Conservation (phyloP, 176 grass and related monocot genomes). For the Bothriochloa decipiens region DNA sequence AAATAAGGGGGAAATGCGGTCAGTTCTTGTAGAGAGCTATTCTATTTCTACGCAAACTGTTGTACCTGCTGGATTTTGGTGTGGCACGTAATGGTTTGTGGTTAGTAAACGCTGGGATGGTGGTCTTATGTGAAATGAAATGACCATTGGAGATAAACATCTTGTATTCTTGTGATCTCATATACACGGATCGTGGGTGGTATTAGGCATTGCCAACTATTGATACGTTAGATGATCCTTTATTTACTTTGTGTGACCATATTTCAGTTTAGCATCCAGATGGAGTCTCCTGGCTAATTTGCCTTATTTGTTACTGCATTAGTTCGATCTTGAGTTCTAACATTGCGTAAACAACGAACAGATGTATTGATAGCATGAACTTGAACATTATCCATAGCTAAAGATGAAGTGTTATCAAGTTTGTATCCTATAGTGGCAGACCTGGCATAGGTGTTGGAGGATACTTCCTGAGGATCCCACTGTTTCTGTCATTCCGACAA, state of each 20-base stretch:
- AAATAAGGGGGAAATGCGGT: neutral
- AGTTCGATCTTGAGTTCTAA: too few species aligned
- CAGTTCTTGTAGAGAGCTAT: neutral
- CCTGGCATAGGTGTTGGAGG: neutral
- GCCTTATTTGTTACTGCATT: too few species aligned
- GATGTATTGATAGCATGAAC: too few species aligned
- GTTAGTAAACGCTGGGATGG: neutral
- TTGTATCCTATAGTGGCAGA: neutral
- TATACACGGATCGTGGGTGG: neutral
- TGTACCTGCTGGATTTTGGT: neutral
- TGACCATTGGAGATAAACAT: neutral
- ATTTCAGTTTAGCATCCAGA: too few species aligned
- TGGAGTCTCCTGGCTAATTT: too few species aligned
- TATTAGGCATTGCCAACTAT: neutral
- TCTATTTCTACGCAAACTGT: constrained; percentile 4
- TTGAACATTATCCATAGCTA: neutral
- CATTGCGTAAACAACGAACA: too few species aligned
- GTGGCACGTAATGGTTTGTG: neutral
- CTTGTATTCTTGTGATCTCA: neutral
- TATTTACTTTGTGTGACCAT: too few species aligned
- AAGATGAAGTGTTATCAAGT: neutral
- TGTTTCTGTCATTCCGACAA: constrained; percentile 3
- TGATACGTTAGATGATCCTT: neutral
- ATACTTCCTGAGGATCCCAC: too few species aligned
- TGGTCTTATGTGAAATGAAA: constrained; percentile 24